Conservation (phyloP, 225 moss, liverwort and hornwort species). For the Sphagnum contortum region DNA sequence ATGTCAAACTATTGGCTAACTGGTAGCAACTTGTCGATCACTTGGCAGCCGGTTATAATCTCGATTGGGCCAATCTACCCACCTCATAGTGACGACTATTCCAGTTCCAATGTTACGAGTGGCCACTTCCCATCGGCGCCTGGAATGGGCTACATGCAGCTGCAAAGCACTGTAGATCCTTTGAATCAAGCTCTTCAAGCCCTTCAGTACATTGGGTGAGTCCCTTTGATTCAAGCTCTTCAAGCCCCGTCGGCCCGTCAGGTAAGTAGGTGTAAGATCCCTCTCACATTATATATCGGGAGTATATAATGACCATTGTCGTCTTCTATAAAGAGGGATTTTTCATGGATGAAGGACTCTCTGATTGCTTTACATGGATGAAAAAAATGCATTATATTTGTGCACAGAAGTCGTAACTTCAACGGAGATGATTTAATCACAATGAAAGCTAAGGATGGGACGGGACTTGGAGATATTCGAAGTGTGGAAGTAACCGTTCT, state of each 20-base stretch:
- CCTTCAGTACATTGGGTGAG: conserved; percentile 7
- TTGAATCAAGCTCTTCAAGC: conserved; percentile 1
- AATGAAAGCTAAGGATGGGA: neutral
- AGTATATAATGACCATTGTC: neutral
- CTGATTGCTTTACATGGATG: too few relatives aligned
- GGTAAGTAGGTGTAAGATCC: neutral
- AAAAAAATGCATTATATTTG: neutral
- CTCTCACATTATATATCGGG: neutral
- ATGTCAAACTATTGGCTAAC: conserved; percentile 1
- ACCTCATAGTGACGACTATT: neutral
- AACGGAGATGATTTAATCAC: neutral
- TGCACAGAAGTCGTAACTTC: neutral
- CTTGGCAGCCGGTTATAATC: neutral
- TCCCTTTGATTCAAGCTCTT: neutral
- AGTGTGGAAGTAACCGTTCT: neutral
- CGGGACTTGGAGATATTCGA: neutral
- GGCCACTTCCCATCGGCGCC: neutral
- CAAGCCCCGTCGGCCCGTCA: neutral
- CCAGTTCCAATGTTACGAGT: neutral
- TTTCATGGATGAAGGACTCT: neutral
- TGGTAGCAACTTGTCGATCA: neutral
- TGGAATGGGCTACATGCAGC: conserved; percentile 2
- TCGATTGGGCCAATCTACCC: neutral
- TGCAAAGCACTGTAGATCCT: neutral
- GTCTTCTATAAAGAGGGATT: neutral